phyloP scores from a whole-genome alignment of 164 flowering plant species.

The Houttuynia cordata region DNA sequence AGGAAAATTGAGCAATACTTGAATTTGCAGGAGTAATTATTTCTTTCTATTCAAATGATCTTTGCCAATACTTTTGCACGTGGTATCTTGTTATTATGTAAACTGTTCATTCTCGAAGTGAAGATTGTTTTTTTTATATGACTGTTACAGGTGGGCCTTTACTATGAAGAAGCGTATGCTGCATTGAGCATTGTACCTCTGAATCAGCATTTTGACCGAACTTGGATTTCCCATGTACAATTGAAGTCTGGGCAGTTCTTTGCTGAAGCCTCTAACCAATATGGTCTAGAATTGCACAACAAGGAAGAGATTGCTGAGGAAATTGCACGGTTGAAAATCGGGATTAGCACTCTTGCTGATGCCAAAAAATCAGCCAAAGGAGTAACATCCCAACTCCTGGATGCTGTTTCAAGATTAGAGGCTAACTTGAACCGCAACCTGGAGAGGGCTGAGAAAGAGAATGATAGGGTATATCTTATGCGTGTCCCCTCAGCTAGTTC shows the following conservation, averaged over 20 bases:
- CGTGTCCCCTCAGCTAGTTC: constrained; percentile 80
- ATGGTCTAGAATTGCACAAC: constrained; percentile 75
- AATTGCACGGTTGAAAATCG: constrained; percentile 79
- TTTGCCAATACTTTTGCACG: no score
- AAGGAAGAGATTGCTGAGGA: constrained; percentile 97
- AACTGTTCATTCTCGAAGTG: no score
- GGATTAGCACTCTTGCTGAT: constrained; percentile 55
- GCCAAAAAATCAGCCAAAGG: constrained; percentile 72
- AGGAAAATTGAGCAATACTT: no score
- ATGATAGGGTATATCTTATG: constrained; percentile 95
- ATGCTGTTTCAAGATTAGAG: constrained; percentile 67
- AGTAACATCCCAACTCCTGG: constrained; percentile 67
- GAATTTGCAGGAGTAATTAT: no score
- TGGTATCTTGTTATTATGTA: no score
- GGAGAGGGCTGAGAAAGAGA: constrained; percentile 90
- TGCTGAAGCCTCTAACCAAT: constrained; percentile 90
- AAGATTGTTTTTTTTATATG: neutral
- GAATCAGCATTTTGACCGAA: constrained; percentile 79
- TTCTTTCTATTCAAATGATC: no score
- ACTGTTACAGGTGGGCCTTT: constrained; percentile 52
- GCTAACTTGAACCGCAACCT: constrained; percentile 57
- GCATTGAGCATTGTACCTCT: constrained; percentile 62
- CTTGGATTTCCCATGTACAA: constrained; percentile 86
- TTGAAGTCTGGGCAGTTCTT: constrained; percentile 71
- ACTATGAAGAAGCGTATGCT: constrained; percentile 83